Percentiles rank a stretch among this genome's conserved stretches.
These are phyloP conservation scores for Alternaria ventricosa DNA, from an alignment of 2,329 filamentous ascomycete species.

Conservation along the genomic window DNA sequence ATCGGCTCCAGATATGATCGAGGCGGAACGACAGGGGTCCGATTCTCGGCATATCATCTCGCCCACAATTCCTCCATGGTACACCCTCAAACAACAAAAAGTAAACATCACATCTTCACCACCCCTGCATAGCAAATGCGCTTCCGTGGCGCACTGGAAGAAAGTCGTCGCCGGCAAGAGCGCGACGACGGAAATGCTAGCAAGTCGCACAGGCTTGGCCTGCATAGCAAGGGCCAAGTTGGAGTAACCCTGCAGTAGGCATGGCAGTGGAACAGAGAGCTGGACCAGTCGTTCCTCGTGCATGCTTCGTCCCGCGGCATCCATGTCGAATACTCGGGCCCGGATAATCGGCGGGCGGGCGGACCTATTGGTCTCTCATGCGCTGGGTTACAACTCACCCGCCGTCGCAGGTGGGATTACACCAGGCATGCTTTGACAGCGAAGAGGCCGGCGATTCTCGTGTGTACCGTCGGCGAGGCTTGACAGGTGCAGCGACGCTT, in stretches of 20 bases:
- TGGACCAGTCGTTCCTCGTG: conserved; percentile 15
- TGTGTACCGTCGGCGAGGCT: background rate
- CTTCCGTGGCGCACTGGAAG: background rate
- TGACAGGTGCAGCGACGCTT: conserved; percentile 2
- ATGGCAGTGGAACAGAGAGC: conserved; percentile 12
- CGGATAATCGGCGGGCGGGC: conserved; percentile 5
- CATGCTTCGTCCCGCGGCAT: conserved; percentile 19
- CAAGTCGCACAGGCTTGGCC: conserved; percentile 1
- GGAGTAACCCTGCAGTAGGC: conserved; percentile 5
- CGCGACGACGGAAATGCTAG: background rate
- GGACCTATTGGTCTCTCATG: conserved; percentile 10
- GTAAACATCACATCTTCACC: background rate
- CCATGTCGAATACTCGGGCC: conserved; percentile 12
- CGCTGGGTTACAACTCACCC: conserved; percentile 15
- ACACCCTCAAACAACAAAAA: background rate
- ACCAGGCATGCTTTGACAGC: conserved; percentile 5
- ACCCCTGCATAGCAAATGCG: background rate
- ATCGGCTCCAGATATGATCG: background rate
- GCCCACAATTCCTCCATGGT: background rate
- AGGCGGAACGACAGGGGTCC: background rate
- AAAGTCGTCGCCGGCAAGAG: conserved; percentile 1
- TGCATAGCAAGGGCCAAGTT: conserved; percentile 1
- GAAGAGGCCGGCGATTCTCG: background rate
- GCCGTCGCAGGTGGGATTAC: conserved; percentile 1
- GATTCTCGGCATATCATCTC: background rate